These are phyloP conservation scores for Capsicum chinense DNA, from an alignment of 257 asterid genomes.

Conservation along the genomic window DNA sequence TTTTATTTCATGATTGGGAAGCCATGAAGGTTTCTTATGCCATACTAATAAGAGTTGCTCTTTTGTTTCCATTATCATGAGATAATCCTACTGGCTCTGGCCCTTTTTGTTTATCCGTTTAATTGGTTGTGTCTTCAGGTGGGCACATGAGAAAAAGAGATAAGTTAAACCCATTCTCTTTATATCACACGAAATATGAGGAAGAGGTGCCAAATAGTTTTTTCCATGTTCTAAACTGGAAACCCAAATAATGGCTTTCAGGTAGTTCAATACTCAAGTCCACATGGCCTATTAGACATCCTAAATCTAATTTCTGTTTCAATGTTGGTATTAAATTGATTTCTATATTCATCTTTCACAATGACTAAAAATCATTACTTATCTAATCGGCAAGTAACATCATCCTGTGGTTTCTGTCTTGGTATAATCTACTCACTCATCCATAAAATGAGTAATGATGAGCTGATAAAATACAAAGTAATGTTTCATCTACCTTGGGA, in stretches of 20 bases:
- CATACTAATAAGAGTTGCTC: too few species aligned
- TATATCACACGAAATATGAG: not conserved
- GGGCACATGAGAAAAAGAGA: conserved; percentile 14
- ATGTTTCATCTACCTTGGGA: not conserved
- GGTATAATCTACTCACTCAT: conserved; percentile 11
- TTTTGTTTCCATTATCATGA: too few species aligned
- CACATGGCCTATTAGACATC: not conserved
- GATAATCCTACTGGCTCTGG: too few species aligned
- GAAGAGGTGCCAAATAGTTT: conserved; percentile 4
- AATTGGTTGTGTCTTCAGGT: not conserved
- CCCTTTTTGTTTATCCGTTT: too few species aligned
- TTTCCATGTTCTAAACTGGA: not conserved
- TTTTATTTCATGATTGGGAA: not conserved
- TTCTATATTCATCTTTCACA: not conserved
- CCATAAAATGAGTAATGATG: conserved; percentile 8
- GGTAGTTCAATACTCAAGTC: conserved; percentile 6
- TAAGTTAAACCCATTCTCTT: not conserved
- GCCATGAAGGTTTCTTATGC: not conserved
- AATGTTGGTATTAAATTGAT: not conserved
- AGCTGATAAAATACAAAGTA: not conserved
- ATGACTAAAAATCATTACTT: not conserved
- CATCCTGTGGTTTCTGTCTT: not conserved
- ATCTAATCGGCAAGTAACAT: not conserved
- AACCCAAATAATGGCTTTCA: conserved; percentile 9
- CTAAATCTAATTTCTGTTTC: not conserved